Percentiles rank a stretch among this genome's conserved stretches.
Conservation (phyloP, 306 rosid species). For the Corylus heterophylla region DNA sequence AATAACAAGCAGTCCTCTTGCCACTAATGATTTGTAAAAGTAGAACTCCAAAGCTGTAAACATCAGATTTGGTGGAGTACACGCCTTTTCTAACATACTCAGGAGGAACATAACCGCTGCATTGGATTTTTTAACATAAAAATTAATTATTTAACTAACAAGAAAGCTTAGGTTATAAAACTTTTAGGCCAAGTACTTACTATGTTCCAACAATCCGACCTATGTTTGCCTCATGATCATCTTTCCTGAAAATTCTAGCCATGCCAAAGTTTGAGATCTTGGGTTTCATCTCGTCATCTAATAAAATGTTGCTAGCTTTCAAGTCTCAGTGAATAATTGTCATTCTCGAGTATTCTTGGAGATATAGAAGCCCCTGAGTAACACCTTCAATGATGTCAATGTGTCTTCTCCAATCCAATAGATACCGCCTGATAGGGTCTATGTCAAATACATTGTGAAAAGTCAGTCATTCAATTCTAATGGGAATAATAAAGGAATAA, state of each 20-base stretch:
- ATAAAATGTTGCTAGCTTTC: constrained; percentile 41
- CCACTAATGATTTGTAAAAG: constrained; percentile 48
- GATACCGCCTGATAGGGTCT: constrained; percentile 15
- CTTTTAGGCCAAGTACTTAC: neutral
- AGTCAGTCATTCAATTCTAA: neutral
- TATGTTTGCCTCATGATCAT: constrained; percentile 34
- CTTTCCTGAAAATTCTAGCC: constrained; percentile 28
- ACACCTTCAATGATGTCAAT: constrained; percentile 35
- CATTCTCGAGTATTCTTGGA: constrained; percentile 37
- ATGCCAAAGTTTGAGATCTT: constrained; percentile 43
- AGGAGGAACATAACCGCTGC: constrained; percentile 42
- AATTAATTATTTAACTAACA: neutral
- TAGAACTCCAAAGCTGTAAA: constrained; percentile 42
- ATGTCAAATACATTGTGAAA: neutral
- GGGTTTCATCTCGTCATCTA: constrained; percentile 20
- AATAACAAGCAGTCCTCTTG: neutral
- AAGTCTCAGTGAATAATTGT: constrained; percentile 35
- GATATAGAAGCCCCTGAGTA: constrained; percentile 41
- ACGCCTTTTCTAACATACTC: constrained; percentile 13
- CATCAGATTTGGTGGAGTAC: constrained; percentile 37
- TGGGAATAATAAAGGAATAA: too few species aligned
- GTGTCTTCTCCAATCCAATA: constrained; percentile 33
- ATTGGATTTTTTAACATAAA: neutral
- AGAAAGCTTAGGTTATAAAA: neutral
- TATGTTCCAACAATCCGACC: constrained; percentile 39